These are phyloP conservation scores for Wakefieldia striispora DNA, from an alignment of 768 basidiomycete species.

Conservation along the genomic window DNA sequence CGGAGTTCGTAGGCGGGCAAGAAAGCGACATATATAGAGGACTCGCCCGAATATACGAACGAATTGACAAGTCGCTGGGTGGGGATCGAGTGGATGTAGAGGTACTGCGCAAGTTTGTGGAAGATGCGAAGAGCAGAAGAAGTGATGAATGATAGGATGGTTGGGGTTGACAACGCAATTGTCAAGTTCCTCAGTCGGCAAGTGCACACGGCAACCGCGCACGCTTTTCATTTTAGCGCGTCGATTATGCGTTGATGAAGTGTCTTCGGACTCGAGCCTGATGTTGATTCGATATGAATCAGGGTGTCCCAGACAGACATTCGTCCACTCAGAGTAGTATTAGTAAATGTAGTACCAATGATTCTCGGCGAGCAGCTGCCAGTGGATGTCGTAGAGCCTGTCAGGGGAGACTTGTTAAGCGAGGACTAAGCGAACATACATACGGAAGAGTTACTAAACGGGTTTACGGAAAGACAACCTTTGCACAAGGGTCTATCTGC, in stretches of 20 bases:
- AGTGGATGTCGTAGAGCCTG: too few species aligned
- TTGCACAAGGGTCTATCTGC: constrained; percentile 16
- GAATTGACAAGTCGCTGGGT: constrained; percentile 40
- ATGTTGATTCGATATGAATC: background rate
- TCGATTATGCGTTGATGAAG: constrained; percentile 19
- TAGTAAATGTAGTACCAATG: too few species aligned
- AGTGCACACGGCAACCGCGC: constrained; percentile 15
- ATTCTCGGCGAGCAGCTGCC: too few species aligned
- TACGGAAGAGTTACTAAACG: constrained; percentile 19
- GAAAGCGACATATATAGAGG: constrained; percentile 48
- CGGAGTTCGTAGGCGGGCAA: constrained; percentile 47
- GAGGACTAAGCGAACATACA: constrained; percentile 13
- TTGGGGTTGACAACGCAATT: constrained; percentile 9
- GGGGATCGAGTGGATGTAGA: constrained; percentile 39
- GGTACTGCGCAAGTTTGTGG: constrained; percentile 43
- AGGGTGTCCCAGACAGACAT: too few species aligned
- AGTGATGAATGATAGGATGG: background rate
- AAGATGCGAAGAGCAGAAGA: constrained; percentile 36
- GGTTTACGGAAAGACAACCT: constrained; percentile 24
- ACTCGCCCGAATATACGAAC: constrained; percentile 43
- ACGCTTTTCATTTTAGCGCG: constrained; percentile 22
- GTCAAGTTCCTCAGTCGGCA: constrained; percentile 15
- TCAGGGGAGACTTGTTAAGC: constrained; percentile 1
- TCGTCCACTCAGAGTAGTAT: too few species aligned
- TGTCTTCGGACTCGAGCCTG: background rate